Evolutionary conservation across 2,329 filamentous ascomycete genomes (phyloP).

Genomic region (Rhinocladiella similis): DNA sequence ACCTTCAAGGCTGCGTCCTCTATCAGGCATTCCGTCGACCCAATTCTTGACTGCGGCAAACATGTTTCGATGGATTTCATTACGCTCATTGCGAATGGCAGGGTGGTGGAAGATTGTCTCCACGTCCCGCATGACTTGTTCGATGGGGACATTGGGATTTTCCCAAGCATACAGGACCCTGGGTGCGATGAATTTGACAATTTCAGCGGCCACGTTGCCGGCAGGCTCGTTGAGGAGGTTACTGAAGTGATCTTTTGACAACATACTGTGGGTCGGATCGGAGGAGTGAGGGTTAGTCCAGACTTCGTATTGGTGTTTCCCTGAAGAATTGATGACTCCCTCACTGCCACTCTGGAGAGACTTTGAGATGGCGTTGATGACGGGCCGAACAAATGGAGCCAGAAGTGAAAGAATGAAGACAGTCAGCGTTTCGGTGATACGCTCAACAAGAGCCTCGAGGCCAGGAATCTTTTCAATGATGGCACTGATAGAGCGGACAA

Average conservation of each 20-base stretch:
- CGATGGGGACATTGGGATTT: slow-evolving; percentile 75
- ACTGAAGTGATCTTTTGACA: slow-evolving; percentile 82
- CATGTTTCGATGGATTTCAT: slow-evolving; percentile 86
- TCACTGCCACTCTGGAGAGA: slow-evolving; percentile 83
- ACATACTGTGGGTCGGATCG: slow-evolving; percentile 78
- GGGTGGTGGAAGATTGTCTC: slow-evolving; percentile 88
- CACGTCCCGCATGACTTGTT: slow-evolving; percentile 81
- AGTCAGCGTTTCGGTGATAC: slow-evolving; percentile 89
- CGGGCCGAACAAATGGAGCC: slow-evolving; percentile 85
- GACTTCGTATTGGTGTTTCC: slow-evolving; percentile 73
- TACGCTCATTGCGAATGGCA: slow-evolving; percentile 69
- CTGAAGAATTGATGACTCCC: slow-evolving; percentile 65
- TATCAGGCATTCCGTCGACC: slow-evolving; percentile 69
- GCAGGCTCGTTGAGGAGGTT: slow-evolving; percentile 76
- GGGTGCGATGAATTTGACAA: slow-evolving; percentile 84
- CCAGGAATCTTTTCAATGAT: slow-evolving; percentile 91
- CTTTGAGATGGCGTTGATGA: slow-evolving; percentile 84
- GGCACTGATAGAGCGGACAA: slow-evolving; percentile 81
- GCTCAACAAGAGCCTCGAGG: slow-evolving; percentile 83
- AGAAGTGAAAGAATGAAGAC: slow-evolving; percentile 88
- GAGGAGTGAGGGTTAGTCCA: slow-evolving; percentile 75
- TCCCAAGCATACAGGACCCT: slow-evolving; percentile 93
- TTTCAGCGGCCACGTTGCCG: slow-evolving; percentile 70
- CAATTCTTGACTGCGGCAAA: slow-evolving; percentile 81
- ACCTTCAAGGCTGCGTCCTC: slow-evolving; percentile 66